Base-by-base conservation (phyloP, 2,329 filamentous ascomycete species). In the Daldinia eschscholtzii region DNA sequence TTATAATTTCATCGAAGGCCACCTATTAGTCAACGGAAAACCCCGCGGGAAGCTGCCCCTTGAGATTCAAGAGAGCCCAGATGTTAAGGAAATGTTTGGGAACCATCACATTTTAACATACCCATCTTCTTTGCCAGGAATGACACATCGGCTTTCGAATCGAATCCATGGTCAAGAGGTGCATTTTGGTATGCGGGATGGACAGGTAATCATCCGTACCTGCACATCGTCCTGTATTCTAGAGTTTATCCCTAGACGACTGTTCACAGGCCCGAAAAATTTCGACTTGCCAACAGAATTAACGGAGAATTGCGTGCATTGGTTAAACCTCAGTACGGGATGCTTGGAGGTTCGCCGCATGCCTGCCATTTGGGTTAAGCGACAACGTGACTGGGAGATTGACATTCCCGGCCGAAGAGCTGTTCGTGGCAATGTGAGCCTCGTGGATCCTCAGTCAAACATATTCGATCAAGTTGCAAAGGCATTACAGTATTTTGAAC, bases 261-360 rank as follows among this genome's bases (percentile, higher is more conserved):
- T 75, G 0, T 82, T 85, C 33, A 68, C 52, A 0, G 64, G 70
- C 0, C 6, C 20, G 0, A 9, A 39, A 0, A 71, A 23, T 6
- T 82, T 78, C 35, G 88, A 90, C 70, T 75, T 91, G 0, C 90
- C 90, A 0, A 70, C 68, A 0, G 76, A 82, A 1, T 78, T 92
- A 0, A 67, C 89, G 0, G 75, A 85, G 0, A 78, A 83, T 5
- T 91, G 86, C 53, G 80, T 85, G 0, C 89, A 92, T 67, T 92
- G 89, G 88, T 78, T 91, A 0, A 80, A 91, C 46, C 12, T 89
- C 0, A 55, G 30, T 0, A 76, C 68, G 0, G 67, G 74, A 0
- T 55, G 70, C 0, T 58, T 92, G 0, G 86, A 91, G 52, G 83
- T 91, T 28, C 81, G 89, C 12, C 82, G 81, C 6, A 75, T 76